phyloP scores from a whole-genome alignment of 1,284 basidiomycete species.

The Schizophyllum amplum region DNA sequence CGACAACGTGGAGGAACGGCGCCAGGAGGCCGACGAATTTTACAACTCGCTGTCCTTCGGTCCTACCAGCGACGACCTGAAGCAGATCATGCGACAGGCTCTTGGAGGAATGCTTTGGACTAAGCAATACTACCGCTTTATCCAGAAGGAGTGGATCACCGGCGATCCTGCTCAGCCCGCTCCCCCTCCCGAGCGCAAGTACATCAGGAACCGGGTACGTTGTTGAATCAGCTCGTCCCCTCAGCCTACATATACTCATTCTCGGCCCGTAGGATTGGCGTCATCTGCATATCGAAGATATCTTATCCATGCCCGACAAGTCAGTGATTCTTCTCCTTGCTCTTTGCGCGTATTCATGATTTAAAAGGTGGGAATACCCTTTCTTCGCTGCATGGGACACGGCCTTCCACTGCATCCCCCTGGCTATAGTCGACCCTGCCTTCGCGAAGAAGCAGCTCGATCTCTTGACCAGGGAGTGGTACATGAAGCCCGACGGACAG shows the following conservation, averaged over 20 bases:
- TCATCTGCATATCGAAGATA: constrained; percentile 92
- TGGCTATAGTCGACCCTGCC: constrained; percentile 89
- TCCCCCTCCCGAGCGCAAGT: constrained; percentile 86
- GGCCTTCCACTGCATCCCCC: constrained; percentile 96
- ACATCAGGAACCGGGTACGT: constrained; percentile 73
- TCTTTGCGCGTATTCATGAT: neutral
- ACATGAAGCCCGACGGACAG: constrained; percentile 97
- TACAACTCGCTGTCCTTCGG: constrained; percentile 77
- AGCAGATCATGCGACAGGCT: constrained; percentile 97
- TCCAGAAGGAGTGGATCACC: constrained; percentile 93
- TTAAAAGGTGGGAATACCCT: constrained; percentile 86
- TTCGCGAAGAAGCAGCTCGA: constrained; percentile 99
- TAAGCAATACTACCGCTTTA: constrained; percentile 95
- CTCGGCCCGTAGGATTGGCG: constrained; percentile 75
- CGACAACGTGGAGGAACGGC: constrained; percentile 79
- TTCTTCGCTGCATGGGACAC: constrained; percentile 96
- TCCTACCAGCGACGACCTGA: constrained; percentile 85
- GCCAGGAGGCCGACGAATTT: constrained; percentile 94
- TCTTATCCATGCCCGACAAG: constrained; percentile 99
- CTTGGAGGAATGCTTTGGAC: constrained; percentile 98
- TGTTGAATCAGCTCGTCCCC: too few species aligned
- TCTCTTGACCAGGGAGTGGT: constrained; percentile 96
- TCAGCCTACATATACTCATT: constrained; percentile 3
- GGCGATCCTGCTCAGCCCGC: constrained; percentile 94
- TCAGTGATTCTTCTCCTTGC: constrained; percentile 22